phyloP scores from a whole-genome alignment of 306 rosid species.

The Lablab purpureus region DNA sequence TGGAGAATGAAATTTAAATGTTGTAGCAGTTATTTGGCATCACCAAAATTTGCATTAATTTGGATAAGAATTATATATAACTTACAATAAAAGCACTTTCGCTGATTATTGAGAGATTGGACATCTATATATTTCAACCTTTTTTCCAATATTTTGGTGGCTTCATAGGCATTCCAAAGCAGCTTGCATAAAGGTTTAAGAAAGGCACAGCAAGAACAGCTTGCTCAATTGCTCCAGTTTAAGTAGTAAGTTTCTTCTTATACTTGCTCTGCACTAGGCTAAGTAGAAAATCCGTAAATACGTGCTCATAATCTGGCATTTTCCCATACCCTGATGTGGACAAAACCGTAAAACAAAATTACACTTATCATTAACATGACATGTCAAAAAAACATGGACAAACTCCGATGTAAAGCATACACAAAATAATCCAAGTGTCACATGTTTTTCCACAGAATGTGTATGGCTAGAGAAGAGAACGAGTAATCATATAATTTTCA shows the following conservation, averaged over 20 bases:
- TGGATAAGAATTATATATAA: constrained; percentile 3
- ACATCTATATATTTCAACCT: constrained; percentile 40
- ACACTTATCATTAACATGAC: neutral
- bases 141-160: constrained; percentile 42
- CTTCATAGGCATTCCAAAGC: constrained; percentile 46
- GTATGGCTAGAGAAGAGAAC: neutral
- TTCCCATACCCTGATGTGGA: constrained; percentile 52
- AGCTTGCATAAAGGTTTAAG: constrained; percentile 31
- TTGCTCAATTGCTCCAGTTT: neutral
- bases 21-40: neutral
- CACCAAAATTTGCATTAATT: constrained; percentile 14
- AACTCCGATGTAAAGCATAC: neutral
- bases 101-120: constrained; percentile 28
- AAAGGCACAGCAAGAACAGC: constrained; percentile 19
- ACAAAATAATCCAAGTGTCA: neutral
- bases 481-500: no score
- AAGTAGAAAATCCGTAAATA: constrained; percentile 63
- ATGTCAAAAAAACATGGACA: neutral
- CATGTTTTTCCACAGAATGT: no score
- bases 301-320: constrained; percentile 62
- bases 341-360: constrained; percentile 1
- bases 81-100: constrained; percentile 10
- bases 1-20: neutral
- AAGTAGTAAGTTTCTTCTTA: constrained; percentile 50
- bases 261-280: constrained; percentile 57